Conservation (phyloP, 2,329 filamentous ascomycete species). For the Aspergillus aculeatinus region DNA sequence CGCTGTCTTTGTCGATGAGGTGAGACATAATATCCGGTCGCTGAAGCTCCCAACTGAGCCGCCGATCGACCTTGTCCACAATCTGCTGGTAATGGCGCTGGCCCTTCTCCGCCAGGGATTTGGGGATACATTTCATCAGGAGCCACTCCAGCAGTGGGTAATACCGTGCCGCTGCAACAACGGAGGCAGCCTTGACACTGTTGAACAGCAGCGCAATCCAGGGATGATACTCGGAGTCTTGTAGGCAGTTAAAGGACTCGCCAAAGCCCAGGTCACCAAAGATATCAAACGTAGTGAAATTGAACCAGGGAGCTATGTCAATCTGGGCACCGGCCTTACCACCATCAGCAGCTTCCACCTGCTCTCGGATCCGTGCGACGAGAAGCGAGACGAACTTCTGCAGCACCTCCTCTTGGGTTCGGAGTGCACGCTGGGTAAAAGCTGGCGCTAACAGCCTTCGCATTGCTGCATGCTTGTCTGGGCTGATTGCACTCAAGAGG, state of each 20-base stretch:
- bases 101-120: conserved; percentile 16
- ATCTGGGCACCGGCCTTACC: conserved; percentile 4
- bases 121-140: conserved; percentile 19
- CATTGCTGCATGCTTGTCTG: conserved; percentile 7
- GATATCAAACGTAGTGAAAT: conserved; percentile 35
- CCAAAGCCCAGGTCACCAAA: conserved; percentile 38
- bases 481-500: conserved; percentile 5
- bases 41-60: conserved; percentile 15
- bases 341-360: not conserved
- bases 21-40: conserved; percentile 28
- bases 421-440: conserved; percentile 1
- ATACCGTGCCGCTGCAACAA: conserved; percentile 22
- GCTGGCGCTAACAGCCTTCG: not conserved
- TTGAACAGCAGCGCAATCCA: conserved; percentile 32
- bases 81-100: conserved; percentile 17
- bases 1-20: conserved; percentile 13
- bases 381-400: conserved; percentile 8
- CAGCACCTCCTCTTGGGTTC: not conserved
- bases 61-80: conserved; percentile 22
- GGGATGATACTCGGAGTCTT: conserved; percentile 26
- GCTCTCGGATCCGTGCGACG: not conserved
- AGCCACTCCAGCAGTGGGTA: conserved; percentile 16
- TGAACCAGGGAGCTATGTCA: conserved; percentile 25
- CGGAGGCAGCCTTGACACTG: conserved; percentile 24
- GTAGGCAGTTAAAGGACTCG: conserved; percentile 33